Evolutionary conservation across 345 rosid species (phyloP), one percentile per base, ranked within the genome.

Genomic region (Corchorus olitorius): DNA sequence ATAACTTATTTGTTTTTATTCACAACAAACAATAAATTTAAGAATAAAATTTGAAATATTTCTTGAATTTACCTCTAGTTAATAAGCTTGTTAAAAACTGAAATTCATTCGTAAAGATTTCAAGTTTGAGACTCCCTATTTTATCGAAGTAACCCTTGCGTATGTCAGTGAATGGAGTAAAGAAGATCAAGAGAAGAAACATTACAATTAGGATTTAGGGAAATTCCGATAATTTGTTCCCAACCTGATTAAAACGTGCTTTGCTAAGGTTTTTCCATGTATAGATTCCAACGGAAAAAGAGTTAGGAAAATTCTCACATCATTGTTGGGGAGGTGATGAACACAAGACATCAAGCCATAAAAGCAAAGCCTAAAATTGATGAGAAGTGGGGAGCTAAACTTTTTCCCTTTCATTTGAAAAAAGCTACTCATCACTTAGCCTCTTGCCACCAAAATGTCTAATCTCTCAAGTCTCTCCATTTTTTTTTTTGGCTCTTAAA

Each of bases 221-320:
- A 1, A 27, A 27, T 27, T 27, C 27, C 27, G 27, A 27, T 27
- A 27, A 27, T 27, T 27, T 27, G 1, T 27, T 27, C 27, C 27
- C 27, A 19, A 19, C 60, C 60, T 55, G 8, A n/a, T 19, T n/a
- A 19, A 56, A 56, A 56, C 61, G 34, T 56, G 61, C 33, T 56
- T 39, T 39, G 43, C 43, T 39, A 6, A 39, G 4, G 43, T 39
- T 6, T 39, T 8, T 66, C 6, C 6, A 27, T 27, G 27, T 10
- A 8, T 43, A 4, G 70, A 66, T 8, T 66, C 19, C 52, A 19
- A 0, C 4, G 33, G 33, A 27, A 66, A 43, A n/a, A 35, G 53
- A 45, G 70, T 66, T 43, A 45, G 70, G 70, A 45, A 37, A 66
- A 43, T 34, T 20, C 52, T n/a, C 50, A 43, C 27, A 66, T 43